These are phyloP conservation scores for Pythium biforme DNA, from an alignment of 352 stramenopile genomes.

Conservation along the genomic window DNA sequence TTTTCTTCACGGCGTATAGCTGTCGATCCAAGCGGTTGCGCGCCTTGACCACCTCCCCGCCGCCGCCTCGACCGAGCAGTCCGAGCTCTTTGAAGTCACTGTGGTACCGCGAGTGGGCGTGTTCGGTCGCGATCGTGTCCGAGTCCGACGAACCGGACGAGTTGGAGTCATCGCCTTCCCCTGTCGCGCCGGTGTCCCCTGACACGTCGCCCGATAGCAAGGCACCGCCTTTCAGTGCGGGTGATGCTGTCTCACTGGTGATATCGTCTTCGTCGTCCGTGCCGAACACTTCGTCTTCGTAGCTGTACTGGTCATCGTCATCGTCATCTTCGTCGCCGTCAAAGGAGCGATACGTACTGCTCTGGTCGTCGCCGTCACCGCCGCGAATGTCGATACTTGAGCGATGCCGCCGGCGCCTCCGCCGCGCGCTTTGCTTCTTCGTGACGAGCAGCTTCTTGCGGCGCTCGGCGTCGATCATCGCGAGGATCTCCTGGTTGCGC, in stretches of 20 bases:
- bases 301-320: constrained; percentile 34
- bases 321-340: constrained; percentile 32
- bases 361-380: constrained; percentile 26
- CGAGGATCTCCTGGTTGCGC: constrained; percentile 75
- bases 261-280: constrained; percentile 20
- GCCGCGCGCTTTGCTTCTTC: constrained; percentile 40
- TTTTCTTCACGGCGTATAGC: constrained; percentile 85
- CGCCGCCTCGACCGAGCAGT: constrained; percentile 74
- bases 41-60: constrained; percentile 83
- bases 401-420: constrained; percentile 41
- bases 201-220: constrained; percentile 7
- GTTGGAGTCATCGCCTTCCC: constrained; percentile 26
- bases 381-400: constrained; percentile 59
- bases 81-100: constrained; percentile 86
- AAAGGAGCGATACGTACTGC: constrained; percentile 21
- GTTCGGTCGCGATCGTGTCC: constrained; percentile 38
- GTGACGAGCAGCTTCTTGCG: constrained; percentile 71
- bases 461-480: constrained; percentile 75
- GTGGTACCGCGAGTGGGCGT: constrained; percentile 75
- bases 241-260: constrained; percentile 5
- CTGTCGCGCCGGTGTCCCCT: constrained; percentile 13
- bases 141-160: constrained; percentile 53
- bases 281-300: constrained; percentile 33
- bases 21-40: constrained; percentile 81
- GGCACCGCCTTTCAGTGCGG: constrained; percentile 1